Percentiles rank a stretch among this genome's conserved stretches.
phyloP scores from a whole-genome alignment of 345 rosid species.

The Mallotus nudiflorus region DNA sequence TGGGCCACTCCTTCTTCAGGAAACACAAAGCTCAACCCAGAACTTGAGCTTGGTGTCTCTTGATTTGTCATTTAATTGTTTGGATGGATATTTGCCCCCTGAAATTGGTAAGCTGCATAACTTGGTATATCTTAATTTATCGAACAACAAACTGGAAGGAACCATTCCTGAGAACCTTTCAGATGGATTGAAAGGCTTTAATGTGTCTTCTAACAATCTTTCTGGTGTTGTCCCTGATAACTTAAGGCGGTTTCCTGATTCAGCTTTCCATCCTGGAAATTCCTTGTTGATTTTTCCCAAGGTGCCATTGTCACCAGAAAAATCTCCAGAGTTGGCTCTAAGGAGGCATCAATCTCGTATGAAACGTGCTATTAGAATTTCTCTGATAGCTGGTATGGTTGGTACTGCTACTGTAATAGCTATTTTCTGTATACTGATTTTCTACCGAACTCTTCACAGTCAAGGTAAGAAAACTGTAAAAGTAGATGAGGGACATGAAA shows the following conservation, averaged over 20 bases:
- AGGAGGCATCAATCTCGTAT: constrained; percentile 33
- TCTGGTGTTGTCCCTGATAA: constrained; percentile 71
- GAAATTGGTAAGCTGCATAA: constrained; percentile 46
- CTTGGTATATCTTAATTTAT: constrained; percentile 61
- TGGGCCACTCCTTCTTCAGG: constrained; percentile 66
- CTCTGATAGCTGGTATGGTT: constrained; percentile 61
- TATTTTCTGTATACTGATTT: constrained; percentile 44
- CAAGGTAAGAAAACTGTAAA: constrained; percentile 26
- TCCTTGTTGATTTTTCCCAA: constrained; percentile 47
- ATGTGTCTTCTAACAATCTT: constrained; percentile 71
- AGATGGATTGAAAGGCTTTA: constrained; percentile 52
- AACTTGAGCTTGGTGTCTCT: constrained; percentile 61
- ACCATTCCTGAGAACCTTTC: constrained; percentile 64
- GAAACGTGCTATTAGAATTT: constrained; percentile 49
- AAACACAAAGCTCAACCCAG: constrained; percentile 29
- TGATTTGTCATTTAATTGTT: constrained; percentile 68
- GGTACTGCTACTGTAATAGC: constrained; percentile 45
- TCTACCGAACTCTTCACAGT: constrained; percentile 30
- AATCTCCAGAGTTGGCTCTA: constrained; percentile 31
- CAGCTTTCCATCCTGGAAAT: constrained; percentile 89
- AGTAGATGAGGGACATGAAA: constrained; percentile 35
- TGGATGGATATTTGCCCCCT: constrained; percentile 53
- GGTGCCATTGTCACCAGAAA: constrained; percentile 42
- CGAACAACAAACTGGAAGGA: constrained; percentile 71
- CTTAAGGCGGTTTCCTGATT: constrained; percentile 68